These are phyloP conservation scores for Acanthamoeba triangularis DNA, from an alignment of 208 protist species.

Conservation along the genomic window DNA sequence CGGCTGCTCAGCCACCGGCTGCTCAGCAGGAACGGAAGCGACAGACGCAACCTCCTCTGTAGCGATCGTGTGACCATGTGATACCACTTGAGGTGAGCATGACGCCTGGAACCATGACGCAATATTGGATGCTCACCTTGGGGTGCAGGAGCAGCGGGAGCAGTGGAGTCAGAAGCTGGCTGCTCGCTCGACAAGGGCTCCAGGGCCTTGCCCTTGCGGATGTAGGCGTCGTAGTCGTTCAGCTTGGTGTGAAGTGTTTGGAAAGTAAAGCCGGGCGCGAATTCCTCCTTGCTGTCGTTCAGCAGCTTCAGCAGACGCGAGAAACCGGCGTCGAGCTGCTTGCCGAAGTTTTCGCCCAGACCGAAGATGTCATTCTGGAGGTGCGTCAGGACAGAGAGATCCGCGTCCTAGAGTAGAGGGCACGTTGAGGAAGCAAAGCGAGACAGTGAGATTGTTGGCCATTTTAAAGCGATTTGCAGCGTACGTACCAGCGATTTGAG, in stretches of 20 bases:
- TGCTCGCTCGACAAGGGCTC: neutral
- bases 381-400: neutral
- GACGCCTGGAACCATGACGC: neutral
- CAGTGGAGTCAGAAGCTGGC: neutral
- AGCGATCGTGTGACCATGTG: neutral
- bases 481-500: neutral
- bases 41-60: neutral
- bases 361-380: slow-evolving; percentile 36
- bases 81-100: neutral
- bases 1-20: neutral
- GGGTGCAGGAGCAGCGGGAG: neutral
- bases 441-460: neutral
- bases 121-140: no score
- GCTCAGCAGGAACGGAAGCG: neutral
- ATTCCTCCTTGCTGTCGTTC: slow-evolving; percentile 26
- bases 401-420: neutral
- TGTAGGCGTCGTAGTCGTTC: neutral
- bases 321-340: slow-evolving; percentile 37
- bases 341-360: slow-evolving; percentile 9
- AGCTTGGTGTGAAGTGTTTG: slow-evolving; percentile 29
- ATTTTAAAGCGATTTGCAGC: neutral
- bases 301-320: slow-evolving; percentile 14
- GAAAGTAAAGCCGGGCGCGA: neutral
- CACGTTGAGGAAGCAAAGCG: no score
- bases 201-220: slow-evolving; percentile 15